Base-by-base conservation (phyloP, 345 rosid species). In the Populus ilicifolia region DNA sequence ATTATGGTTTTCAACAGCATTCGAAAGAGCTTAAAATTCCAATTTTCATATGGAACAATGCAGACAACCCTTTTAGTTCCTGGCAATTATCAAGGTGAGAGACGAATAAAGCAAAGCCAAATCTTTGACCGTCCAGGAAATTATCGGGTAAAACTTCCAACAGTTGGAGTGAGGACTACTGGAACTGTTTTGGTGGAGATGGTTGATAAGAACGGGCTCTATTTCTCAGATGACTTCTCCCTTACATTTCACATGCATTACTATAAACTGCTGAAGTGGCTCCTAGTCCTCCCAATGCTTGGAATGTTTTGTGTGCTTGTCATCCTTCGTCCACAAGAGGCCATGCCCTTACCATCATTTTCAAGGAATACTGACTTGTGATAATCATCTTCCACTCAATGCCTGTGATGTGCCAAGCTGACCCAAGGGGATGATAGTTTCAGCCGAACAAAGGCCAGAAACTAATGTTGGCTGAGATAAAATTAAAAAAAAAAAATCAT, bases 221-320 rank as follows among this genome's bases (percentile, higher is more conserved):
- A 92, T 81, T 96, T 94, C 95, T 89, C 97, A 27, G 99, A 96
- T 48, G 98, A 94, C 46, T 96, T 96, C 88, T 92, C 98, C 48
- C 85, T 96, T 52, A 96, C 99, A 29, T 96, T 96, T 89, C 99
- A 96, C 72, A 91, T 96, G 98, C 84, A 94, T 83, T 96, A 94
- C 86, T 92, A 96, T 80, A 96, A 89, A 86, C 90, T 96, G 67
- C 93, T 94, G 41, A 96, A 96, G 85, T 96, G 99, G 98, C 94
- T 94, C 52, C 92, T 96, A 18, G 94, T 96, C 74, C 90, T 94
- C 67, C 99, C 99, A 13, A 96, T 94, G 98, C 92, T 96, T 12
- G 98, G 96, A 23, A 92, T 96, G 99, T 91, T 96, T 62, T 89
- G 87, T 71, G 85, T 96, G 63, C 93, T 96, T 16, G 94, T 89